Conservation (phyloP, 306 rosid genomes). For the Rosa chinensis region DNA sequence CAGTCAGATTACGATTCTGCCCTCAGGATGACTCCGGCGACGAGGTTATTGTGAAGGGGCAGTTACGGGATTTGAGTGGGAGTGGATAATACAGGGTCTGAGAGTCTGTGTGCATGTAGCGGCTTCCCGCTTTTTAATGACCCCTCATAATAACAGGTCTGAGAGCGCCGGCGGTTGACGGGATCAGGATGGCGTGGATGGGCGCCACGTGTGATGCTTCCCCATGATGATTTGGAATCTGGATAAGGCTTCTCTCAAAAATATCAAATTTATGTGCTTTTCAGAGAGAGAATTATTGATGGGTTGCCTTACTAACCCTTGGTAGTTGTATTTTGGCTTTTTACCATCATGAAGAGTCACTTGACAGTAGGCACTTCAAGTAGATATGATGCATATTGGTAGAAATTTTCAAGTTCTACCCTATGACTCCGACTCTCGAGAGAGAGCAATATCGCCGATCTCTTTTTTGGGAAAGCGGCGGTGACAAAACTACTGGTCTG, state of each 20-base stretch:
- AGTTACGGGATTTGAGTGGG: slow-evolving; percentile 21
- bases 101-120: slow-evolving; percentile 12
- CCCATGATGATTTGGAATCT: slow-evolving; percentile 14
- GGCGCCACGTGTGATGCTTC: slow-evolving; percentile 42
- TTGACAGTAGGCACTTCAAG: no score
- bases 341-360: no score
- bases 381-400: no score
- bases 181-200: slow-evolving; percentile 15
- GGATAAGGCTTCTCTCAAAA: slow-evolving; percentile 35
- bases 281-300: neutral
- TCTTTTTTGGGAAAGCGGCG: no score
- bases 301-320: neutral
- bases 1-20: neutral
- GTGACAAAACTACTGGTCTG: no score
- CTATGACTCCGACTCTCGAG: no score
- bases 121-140: slow-evolving; percentile 20
- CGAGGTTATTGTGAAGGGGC: neutral
- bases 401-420: no score
- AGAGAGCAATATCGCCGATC: no score
- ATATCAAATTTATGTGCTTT: neutral
- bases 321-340: no score
- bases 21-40: neutral
- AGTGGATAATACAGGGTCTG: slow-evolving; percentile 4
- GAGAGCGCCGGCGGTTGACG: slow-evolving; percentile 35
- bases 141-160: slow-evolving; percentile 13